Conservation (phyloP, 768 basidiomycete genomes). For the Mycena capillaripes region DNA sequence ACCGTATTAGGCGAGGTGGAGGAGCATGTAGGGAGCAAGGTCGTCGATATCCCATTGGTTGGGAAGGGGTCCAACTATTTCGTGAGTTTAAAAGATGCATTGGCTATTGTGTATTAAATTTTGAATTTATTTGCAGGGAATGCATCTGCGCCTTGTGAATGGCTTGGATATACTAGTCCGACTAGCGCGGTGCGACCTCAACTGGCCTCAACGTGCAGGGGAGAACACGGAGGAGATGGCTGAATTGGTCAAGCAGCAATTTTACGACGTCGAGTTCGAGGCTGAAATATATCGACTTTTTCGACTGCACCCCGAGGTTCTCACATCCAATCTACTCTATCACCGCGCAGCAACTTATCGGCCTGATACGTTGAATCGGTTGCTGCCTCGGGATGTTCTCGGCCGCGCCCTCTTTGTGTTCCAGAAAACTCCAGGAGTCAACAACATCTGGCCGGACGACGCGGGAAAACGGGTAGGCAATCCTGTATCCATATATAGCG, state of each 20-base stretch:
- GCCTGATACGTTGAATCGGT: background rate
- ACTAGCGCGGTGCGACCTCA: slow-evolving; percentile 21
- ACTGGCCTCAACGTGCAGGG: slow-evolving; percentile 7
- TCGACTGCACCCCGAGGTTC: background rate
- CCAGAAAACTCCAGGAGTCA: slow-evolving; percentile 16
- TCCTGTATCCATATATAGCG: background rate
- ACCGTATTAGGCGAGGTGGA: slow-evolving; percentile 22
- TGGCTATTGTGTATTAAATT: background rate
- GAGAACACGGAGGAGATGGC: background rate
- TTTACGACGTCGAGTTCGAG: slow-evolving; percentile 24
- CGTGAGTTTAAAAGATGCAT: background rate
- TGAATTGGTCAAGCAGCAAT: slow-evolving; percentile 2
- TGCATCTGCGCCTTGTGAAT: slow-evolving; percentile 19
- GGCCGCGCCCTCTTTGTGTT: slow-evolving; percentile 30
- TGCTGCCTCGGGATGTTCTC: background rate
- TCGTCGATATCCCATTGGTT: slow-evolving; percentile 26
- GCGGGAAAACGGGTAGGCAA: background rate
- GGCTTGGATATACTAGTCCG: slow-evolving; percentile 12
- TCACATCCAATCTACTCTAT: slow-evolving; percentile 16
- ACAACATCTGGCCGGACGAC: slow-evolving; percentile 29
- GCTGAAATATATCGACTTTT: slow-evolving; percentile 20
- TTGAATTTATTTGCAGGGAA: slow-evolving; percentile 8
- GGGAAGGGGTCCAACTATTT: slow-evolving; percentile 31
- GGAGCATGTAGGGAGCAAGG: background rate
- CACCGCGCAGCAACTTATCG: background rate